Evolutionary conservation across 2,329 filamentous ascomycete species (phyloP).

Genomic region (Emergomyces orientalis): DNA sequence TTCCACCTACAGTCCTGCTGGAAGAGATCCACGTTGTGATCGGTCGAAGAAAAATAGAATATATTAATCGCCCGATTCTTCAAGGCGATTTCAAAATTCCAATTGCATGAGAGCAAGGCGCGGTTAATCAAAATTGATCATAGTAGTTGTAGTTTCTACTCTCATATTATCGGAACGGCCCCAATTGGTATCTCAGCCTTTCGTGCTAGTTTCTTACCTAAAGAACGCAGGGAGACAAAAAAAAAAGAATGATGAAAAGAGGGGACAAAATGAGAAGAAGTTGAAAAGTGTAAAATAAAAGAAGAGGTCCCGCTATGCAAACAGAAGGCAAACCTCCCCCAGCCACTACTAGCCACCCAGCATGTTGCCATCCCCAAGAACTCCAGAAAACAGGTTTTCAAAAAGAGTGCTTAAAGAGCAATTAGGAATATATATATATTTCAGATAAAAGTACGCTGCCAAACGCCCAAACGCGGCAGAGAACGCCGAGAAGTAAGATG

Average conservation of each 20-base stretch:
- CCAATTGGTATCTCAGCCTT: not conserved
- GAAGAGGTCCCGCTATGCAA: not conserved
- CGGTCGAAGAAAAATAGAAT: not conserved
- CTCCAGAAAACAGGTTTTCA: not conserved
- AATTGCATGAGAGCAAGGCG: not conserved
- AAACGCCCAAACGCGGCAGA: not conserved
- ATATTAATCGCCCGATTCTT: not conserved
- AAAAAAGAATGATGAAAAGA: not conserved
- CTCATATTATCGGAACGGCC: not conserved
- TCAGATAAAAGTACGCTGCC: not conserved
- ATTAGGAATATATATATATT: not conserved
- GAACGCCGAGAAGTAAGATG: not conserved
- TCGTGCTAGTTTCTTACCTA: not conserved
- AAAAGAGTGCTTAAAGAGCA: not conserved
- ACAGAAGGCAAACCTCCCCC: not conserved
- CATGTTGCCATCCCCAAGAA: not conserved
- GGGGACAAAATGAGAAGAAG: not conserved
- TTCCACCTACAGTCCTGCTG: not conserved
- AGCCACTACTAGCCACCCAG: not conserved
- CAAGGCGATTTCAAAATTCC: not conserved
- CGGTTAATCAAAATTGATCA: not conserved
- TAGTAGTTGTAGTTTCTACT: not conserved
- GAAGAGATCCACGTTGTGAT: not conserved
- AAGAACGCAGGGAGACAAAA: not conserved
- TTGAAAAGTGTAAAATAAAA: not conserved